Evolutionary conservation across 139 green algal species (phyloP), one percentile per base, ranked within the genome.

Genomic region (Klebsormidium nitens): DNA sequence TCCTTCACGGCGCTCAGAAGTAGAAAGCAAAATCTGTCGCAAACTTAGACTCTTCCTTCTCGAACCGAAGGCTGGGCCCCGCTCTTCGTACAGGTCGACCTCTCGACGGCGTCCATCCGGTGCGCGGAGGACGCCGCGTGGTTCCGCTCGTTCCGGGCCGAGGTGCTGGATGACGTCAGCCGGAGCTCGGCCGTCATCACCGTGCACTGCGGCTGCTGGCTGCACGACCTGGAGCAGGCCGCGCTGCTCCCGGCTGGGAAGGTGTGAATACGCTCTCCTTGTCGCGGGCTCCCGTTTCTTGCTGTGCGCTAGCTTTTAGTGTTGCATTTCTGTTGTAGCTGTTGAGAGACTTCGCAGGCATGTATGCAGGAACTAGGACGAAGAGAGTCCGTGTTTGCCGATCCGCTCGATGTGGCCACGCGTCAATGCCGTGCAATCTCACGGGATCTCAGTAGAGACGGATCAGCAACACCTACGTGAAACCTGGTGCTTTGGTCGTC

Each of bases 131-230:
- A n/a, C 3, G 28, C 59, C 14, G 6, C 59, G 14, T 74, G 59
- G 67, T 38, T 60, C 5, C 11, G 2, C 11, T n/a, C 36, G 2
- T 75, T 56, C 59, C 56, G 32, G 3, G 59, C 42, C 19, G 3
- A 48, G 57, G 5, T 75, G 38, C 17, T 60, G 56, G 23, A 11
- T n/a, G 59, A 32, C n/a, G 67, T 69, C 3, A 14, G 19, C 28
- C 3, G 5, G 5, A 60, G 59, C 3, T 3, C 4, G 23, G n/a
- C 60, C 17, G 32, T 36, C 35, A 57, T 77, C 23, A 70, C 34
- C 14, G 39, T 77, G 2, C 70, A 77, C 23, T 77, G 70, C 44
- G 70, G 70, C 17, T 55, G 37, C 23, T 77, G 70, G 70, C 46
- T 26, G 26, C 70, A 77, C 36, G 70, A 77, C 42, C 26, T 65